These are phyloP conservation scores for sorghum (Sorghum bicolor) DNA, from an alignment of 176 grass and related monocot genomes.

Conservation along the genomic window DNA sequence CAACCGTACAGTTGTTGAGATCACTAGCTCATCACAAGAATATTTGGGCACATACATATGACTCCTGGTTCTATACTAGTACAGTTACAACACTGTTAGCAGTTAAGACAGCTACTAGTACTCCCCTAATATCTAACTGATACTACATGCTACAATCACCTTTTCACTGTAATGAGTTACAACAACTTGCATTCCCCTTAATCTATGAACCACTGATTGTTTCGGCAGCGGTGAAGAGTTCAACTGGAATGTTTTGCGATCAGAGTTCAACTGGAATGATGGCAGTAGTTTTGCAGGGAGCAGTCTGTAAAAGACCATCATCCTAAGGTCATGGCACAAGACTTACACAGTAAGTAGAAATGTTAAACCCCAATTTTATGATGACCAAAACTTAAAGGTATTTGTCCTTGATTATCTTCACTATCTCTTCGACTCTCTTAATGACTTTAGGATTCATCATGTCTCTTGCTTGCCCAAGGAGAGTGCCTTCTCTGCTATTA, in stretches of 20 bases:
- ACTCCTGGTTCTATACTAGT: not conserved
- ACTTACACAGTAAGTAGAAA: not conserved
- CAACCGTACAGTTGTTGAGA: not conserved
- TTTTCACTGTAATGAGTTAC: not conserved
- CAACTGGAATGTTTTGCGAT: not conserved
- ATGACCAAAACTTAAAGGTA: constrained; percentile 38
- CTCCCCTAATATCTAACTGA: constrained; percentile 15
- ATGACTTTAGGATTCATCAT: constrained; percentile 85
- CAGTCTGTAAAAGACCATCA: constrained; percentile 6
- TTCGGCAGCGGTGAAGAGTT: not conserved
- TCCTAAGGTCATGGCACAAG: not conserved
- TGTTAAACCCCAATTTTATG: not conserved
- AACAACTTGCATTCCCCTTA: not conserved
- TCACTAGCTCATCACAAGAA: constrained; percentile 6
- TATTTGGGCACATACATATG: not conserved
- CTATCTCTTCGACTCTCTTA: constrained; percentile 59
- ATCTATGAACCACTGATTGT: not conserved
- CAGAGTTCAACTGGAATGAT: not conserved
- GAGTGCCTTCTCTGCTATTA: constrained; percentile 59
- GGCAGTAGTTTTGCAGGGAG: not conserved
- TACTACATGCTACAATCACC: constrained; percentile 19
- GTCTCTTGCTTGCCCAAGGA: constrained; percentile 73
- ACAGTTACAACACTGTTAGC: constrained; percentile 18
- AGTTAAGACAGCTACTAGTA: not conserved
- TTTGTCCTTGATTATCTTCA: constrained; percentile 64